A percentile compares a stretch with the other conserved stretches of the same genome.
Evolutionary conservation across 2,329 filamentous ascomycete species (phyloP).

Genomic region (Fonsecaea multimorphosa): DNA sequence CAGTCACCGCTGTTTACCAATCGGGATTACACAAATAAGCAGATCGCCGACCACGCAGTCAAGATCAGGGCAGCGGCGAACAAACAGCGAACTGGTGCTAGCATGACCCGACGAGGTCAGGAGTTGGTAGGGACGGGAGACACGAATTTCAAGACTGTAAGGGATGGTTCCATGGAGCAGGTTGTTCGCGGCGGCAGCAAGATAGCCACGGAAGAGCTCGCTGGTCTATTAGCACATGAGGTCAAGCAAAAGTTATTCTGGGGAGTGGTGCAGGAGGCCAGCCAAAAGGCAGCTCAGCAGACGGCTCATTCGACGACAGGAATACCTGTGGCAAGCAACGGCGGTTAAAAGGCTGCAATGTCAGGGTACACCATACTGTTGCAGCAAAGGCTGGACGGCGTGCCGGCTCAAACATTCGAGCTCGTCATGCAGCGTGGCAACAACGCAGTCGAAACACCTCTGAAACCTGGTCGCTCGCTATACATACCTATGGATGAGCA

Average conservation of each 20-base stretch:
- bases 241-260: slow-evolving; percentile 60
- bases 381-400: not conserved
- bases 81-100: slow-evolving; percentile 41
- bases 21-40: slow-evolving; percentile 88
- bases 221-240: slow-evolving; percentile 54
- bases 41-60: slow-evolving; percentile 83
- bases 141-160: slow-evolving; percentile 42
- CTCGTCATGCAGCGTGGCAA: not conserved
- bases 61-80: slow-evolving; percentile 74
- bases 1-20: slow-evolving; percentile 90
- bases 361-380: not conserved
- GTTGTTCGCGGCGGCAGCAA: slow-evolving; percentile 63
- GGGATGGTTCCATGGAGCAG: slow-evolving; percentile 58
- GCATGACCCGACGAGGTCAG: slow-evolving; percentile 24
- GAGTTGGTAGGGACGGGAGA: slow-evolving; percentile 40
- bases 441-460: not conserved
- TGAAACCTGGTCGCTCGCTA: not conserved
- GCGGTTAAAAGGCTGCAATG: not conserved
- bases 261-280: slow-evolving; percentile 45
- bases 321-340: slow-evolving; percentile 10
- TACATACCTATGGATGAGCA: not conserved
- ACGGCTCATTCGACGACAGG: slow-evolving; percentile 30
- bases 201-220: slow-evolving; percentile 62
- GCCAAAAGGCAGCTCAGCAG: slow-evolving; percentile 27
- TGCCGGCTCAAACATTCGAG: not conserved